Evolutionary conservation across 2,329 filamentous ascomycete species (phyloP), one percentile per base, ranked within the genome.

Genomic region (Aspergillus thermomutatus): DNA sequence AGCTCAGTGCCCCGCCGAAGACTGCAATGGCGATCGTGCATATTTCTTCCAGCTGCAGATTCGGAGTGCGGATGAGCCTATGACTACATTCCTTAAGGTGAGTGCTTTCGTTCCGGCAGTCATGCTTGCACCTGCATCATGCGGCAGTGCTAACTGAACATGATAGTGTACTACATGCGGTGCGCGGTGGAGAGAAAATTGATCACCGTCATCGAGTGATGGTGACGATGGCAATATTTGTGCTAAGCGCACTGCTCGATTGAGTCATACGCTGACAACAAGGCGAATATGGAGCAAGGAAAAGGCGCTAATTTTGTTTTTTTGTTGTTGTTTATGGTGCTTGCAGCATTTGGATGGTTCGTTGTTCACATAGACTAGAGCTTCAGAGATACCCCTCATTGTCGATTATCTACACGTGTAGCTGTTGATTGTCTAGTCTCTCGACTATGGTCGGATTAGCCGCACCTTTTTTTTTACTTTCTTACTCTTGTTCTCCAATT

Each of bases 21-120:
- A 82, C 55, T 99, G 94, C 80, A 83, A 90, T 69, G 91, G 91
- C 61, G 83, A 86, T 59, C 86, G 91, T 78, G 94, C 94, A 3
- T 95, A 92, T 62, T 97, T 93, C 80, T 96, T 92, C 80, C 91
- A 96, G 81, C 87, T 97, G 66, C 94, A 99, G 82, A 97, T 97
- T 77, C 87, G 94, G 66, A 96, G 91, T 80, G 94, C 94, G 52
- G 94, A 99, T 78, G 94, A 99, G 82, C 94, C 94, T 59, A 97
- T 96, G 90, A 99, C 94, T 64, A 93, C 87, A 59, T 97, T 97
- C 77, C 95, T 88, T 78, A 94, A 92, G 84, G 89, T 91, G 69
- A 54, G 77, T 68, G 51, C 46, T 31, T 48, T 45, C 52, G 21
- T 43, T 23, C 19, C 41, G 7, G 19, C 41, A 45, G 41, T 23